Conservation (phyloP, 2,329 filamentous ascomycete species). For the Exophiala bonariae region DNA sequence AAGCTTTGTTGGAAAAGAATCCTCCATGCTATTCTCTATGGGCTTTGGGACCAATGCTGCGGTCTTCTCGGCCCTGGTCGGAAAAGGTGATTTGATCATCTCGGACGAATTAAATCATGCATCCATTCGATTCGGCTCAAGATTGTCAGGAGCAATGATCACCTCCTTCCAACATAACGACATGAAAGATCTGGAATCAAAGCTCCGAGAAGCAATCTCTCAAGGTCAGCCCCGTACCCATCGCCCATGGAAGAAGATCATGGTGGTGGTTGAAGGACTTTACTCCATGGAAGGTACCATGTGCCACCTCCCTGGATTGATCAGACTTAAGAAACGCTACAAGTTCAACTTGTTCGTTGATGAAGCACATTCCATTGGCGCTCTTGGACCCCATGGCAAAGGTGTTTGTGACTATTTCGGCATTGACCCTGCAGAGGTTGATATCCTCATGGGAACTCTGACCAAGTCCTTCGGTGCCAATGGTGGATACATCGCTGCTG, state of each 20-base stretch:
- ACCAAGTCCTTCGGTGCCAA: constrained; percentile 99
- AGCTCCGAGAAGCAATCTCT: constrained; percentile 87
- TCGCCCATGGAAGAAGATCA: constrained; percentile 97
- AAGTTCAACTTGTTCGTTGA: constrained; percentile 96
- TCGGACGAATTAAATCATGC: constrained; percentile 98
- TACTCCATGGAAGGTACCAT: constrained; percentile 99
- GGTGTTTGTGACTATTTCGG: constrained; percentile 98
- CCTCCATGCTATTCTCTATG: constrained; percentile 98
- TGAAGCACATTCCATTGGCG: constrained; percentile 94
- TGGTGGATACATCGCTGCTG: constrained; percentile 88
- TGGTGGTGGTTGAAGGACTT: constrained; percentile 92
- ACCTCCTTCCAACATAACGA: constrained; percentile 98
- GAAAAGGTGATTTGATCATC: constrained; percentile 90
- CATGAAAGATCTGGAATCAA: constrained; percentile 80
- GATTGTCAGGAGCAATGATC: constrained; percentile 92
- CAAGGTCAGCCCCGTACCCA: constrained; percentile 98
- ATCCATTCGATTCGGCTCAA: constrained; percentile 91
- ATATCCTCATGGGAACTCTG: constrained; percentile 96
- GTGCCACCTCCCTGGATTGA: constrained; percentile 90
- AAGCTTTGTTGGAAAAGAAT: constrained; percentile 88
- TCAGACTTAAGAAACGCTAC: constrained; percentile 89
- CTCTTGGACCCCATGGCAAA: constrained; percentile 81
- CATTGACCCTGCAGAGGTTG: constrained; percentile 81
- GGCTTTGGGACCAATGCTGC: constrained; percentile 95
- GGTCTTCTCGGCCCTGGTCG: constrained; percentile 86